These are phyloP conservation scores for Schizophyllum amplum DNA, from an alignment of 1,284 basidiomycete species.

Conservation along the genomic window DNA sequence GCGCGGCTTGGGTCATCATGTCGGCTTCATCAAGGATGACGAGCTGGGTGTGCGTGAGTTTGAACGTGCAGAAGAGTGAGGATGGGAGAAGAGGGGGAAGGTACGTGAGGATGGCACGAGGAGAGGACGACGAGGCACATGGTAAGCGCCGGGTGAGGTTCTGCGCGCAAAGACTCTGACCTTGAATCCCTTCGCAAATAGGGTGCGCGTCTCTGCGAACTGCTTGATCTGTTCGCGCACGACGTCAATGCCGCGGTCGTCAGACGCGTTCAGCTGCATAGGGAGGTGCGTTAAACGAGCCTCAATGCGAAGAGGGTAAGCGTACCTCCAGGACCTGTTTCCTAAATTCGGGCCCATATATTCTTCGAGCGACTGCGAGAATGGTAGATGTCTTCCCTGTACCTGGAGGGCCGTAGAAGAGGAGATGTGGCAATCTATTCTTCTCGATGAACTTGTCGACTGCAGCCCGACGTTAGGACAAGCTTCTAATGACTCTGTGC, in stretches of 20 bases:
- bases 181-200: slow-evolving; percentile 91
- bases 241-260: slow-evolving; percentile 97
- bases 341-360: slow-evolving; percentile 78
- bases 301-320: slow-evolving; percentile 2
- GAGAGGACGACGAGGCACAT: too few species aligned
- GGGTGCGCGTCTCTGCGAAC: slow-evolving; percentile 92
- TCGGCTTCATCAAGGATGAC: slow-evolving; percentile 99
- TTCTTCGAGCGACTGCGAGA: slow-evolving; percentile 89
- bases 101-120: too few species aligned
- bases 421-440: slow-evolving; percentile 88
- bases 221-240: slow-evolving; percentile 98
- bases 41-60: slow-evolving; percentile 43
- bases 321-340: slow-evolving; percentile 94
- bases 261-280: slow-evolving; percentile 85
- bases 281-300: slow-evolving; percentile 2
- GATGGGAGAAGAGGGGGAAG: too few species aligned
- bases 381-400: slow-evolving; percentile 98
- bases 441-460: slow-evolving; percentile 97
- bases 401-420: slow-evolving; percentile 97
- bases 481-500: background rate
- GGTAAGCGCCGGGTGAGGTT: too few species aligned
- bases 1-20: slow-evolving; percentile 99
- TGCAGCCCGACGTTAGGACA: slow-evolving; percentile 23
- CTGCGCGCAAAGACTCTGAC: background rate
- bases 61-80: too few species aligned